Conservation (phyloP, 441 rosid genomes). For the Eutrema salsugineum region DNA sequence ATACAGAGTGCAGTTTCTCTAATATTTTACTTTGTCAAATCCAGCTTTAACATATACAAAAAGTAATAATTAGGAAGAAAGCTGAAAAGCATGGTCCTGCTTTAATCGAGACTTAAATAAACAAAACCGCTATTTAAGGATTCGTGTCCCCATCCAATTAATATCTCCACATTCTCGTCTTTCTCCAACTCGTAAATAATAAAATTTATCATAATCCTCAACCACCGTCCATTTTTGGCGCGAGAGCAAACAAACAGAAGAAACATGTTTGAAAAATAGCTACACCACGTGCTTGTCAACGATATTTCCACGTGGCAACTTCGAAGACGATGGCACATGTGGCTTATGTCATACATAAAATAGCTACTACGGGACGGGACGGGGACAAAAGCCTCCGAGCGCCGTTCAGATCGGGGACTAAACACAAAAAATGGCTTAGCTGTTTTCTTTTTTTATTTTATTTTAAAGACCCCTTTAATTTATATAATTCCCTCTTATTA, state of each 20-base stretch:
- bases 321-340: slow-evolving; percentile 6
- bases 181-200: slow-evolving; percentile 7
- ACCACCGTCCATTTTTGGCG: slow-evolving; percentile 35
- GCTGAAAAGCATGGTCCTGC: slow-evolving; percentile 22
- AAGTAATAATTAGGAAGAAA: slow-evolving; percentile 3
- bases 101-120: slow-evolving; percentile 29
- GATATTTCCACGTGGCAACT: not conserved
- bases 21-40: slow-evolving; percentile 7
- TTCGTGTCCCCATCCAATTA: slow-evolving; percentile 31
- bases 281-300: slow-evolving; percentile 16
- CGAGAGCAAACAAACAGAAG: slow-evolving; percentile 22
- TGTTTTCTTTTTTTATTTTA: slow-evolving; percentile 4
- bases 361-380: slow-evolving; percentile 8
- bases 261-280: slow-evolving; percentile 18
- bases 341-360: not conserved
- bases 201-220: slow-evolving; percentile 5
- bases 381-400: slow-evolving; percentile 27
- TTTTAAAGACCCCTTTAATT: not conserved
- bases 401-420: slow-evolving; percentile 27
- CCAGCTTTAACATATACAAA: not conserved
- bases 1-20: not conserved
- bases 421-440: slow-evolving; percentile 22
- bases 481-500: not conserved
- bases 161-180: slow-evolving; percentile 32
- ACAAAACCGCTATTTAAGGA: slow-evolving; percentile 33